These are phyloP conservation scores for Lipomyces sp. DNA, from an alignment of 805 yeast genomes.

Conservation along the genomic window DNA sequence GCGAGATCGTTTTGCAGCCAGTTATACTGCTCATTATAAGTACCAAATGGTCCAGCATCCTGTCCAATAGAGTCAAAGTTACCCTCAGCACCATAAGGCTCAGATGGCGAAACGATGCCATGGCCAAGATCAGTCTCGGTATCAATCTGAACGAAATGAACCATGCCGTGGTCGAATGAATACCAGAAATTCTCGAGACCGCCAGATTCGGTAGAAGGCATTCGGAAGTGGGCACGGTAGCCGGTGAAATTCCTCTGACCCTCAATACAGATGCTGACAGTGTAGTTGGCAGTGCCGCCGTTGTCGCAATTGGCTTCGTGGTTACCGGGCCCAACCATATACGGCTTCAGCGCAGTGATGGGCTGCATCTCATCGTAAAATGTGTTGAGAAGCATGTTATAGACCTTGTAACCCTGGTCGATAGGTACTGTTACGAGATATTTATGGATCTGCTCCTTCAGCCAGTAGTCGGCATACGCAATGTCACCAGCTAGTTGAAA, in stretches of 20 bases:
- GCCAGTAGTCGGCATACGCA: constrained; percentile 44
- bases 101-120: constrained; percentile 19
- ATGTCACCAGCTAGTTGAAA: constrained; percentile 41
- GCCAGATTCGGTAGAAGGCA: constrained; percentile 40
- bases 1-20: constrained; percentile 41
- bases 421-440: not conserved
- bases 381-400: constrained; percentile 15
- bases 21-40: constrained; percentile 39
- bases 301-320: constrained; percentile 26
- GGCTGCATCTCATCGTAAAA: constrained; percentile 28
- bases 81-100: constrained; percentile 26
- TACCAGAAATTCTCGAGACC: constrained; percentile 42
- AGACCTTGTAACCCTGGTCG: constrained; percentile 12
- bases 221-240: constrained; percentile 39
- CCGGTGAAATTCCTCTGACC: constrained; percentile 42
- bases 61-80: constrained; percentile 32
- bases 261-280: constrained; percentile 11
- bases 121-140: constrained; percentile 42
- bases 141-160: constrained; percentile 41
- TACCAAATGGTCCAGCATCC: constrained; percentile 30
- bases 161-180: constrained; percentile 43
- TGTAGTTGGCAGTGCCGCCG: constrained; percentile 22
- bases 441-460: constrained; percentile 33
- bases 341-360: constrained; percentile 18
- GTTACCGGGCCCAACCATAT: constrained; percentile 31